Conservation (phyloP, 352 stramenopile genomes). For the Globisporangium mamillatum region DNA sequence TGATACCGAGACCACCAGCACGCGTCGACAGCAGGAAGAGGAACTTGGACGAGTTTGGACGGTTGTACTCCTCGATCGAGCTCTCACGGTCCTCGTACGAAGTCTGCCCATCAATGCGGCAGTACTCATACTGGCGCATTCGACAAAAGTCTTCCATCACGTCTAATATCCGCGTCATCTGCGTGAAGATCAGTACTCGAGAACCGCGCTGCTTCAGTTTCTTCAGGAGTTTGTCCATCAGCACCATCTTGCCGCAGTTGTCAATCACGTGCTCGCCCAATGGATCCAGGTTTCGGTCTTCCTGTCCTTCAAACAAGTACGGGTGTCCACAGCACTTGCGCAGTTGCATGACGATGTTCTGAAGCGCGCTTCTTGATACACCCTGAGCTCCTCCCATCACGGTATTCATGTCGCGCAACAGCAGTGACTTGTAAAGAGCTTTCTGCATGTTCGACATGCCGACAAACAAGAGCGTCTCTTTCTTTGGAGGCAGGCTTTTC, state of each 20-base stretch:
- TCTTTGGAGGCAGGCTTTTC: slow-evolving; percentile 96
- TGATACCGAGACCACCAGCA: slow-evolving; percentile 97
- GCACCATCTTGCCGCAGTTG: slow-evolving; percentile 97
- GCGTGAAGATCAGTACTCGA: slow-evolving; percentile 90
- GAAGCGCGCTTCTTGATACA: slow-evolving; percentile 75
- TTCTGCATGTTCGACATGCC: slow-evolving; percentile 94
- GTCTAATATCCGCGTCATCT: slow-evolving; percentile 92
- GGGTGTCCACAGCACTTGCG: slow-evolving; percentile 90
- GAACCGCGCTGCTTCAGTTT: slow-evolving; percentile 87
- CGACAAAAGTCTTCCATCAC: slow-evolving; percentile 96
- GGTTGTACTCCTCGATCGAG: slow-evolving; percentile 95
- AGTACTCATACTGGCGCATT: slow-evolving; percentile 91
- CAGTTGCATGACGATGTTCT: slow-evolving; percentile 89
- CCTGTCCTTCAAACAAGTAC: slow-evolving; percentile 94
- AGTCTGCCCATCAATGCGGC: slow-evolving; percentile 87
- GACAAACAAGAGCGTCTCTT: slow-evolving; percentile 95
- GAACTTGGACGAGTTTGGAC: slow-evolving; percentile 94
- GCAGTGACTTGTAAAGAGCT: slow-evolving; percentile 94
- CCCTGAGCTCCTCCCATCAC: slow-evolving; percentile 64
- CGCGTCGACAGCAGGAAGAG: slow-evolving; percentile 98
- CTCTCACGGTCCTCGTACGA: slow-evolving; percentile 83
- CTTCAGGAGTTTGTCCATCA: slow-evolving; percentile 92
- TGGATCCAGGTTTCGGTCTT: slow-evolving; percentile 93
- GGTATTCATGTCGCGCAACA: slow-evolving; percentile 95
- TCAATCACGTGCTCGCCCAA: slow-evolving; percentile 96